Evolutionary conservation across 208 protist species (phyloP).

Genomic region (Wallacemonas sp.): DNA sequence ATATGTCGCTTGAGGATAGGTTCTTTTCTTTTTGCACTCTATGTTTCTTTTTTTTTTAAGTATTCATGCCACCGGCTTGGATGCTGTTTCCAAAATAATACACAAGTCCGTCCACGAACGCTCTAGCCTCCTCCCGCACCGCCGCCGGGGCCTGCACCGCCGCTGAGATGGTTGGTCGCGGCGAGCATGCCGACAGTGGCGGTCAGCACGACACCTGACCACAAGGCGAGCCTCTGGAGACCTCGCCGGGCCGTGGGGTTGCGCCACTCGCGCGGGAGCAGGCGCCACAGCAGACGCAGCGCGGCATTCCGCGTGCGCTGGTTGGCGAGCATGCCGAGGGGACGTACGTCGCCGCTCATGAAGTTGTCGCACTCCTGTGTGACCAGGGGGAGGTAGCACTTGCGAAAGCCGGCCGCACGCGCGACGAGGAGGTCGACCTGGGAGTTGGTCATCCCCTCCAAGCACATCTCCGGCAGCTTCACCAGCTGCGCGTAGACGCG

Average conservation of each 20-base stretch:
- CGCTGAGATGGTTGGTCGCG: constrained; percentile 15
- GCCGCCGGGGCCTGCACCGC: background rate
- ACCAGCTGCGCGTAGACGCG: constrained; percentile 65
- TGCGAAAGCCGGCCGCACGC: constrained; percentile 28
- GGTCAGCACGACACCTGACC: constrained; percentile 30
- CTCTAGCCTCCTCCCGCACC: background rate
- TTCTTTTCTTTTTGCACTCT: too few species aligned
- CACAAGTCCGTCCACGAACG: background rate
- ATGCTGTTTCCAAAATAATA: too few species aligned
- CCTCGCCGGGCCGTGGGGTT: constrained; percentile 33
- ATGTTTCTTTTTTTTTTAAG: too few species aligned
- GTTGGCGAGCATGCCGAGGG: constrained; percentile 63
- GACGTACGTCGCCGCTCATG: constrained; percentile 50
- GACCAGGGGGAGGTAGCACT: constrained; percentile 33
- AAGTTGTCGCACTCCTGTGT: constrained; percentile 45
- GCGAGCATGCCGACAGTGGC: constrained; percentile 31
- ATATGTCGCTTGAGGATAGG: too few species aligned
- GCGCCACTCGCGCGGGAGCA: constrained; percentile 79
- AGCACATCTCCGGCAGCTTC: constrained; percentile 39
- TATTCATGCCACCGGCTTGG: too few species aligned
- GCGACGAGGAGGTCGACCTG: constrained; percentile 46
- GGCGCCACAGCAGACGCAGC: constrained; percentile 63
- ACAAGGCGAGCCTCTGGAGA: constrained; percentile 27
- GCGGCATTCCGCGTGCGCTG: constrained; percentile 66
- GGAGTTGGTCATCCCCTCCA: constrained; percentile 32